Evolutionary conservation across 78 protist species (phyloP), one percentile per base, ranked within the genome.

Genomic region (Tieghemostelium lacteum): DNA sequence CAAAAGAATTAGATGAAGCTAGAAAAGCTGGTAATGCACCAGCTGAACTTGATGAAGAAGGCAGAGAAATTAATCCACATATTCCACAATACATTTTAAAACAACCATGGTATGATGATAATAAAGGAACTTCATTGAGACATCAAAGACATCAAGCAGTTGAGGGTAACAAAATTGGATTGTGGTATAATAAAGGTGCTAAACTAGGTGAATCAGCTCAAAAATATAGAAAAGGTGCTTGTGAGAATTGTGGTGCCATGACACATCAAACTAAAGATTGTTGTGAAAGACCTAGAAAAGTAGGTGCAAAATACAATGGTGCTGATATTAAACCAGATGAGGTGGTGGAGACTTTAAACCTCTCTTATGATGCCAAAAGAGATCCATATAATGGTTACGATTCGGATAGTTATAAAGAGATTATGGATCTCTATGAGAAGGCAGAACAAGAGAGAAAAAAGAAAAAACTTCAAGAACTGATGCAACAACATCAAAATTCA

Each of bases 181-280:
- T 26, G 42, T 96, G 97, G 95, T 86, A 92, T 40, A 45, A 50
- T 8, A n/a, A 95, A 16, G 95, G 95, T 70, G 86, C 70, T 3
- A 22, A n/a, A 26, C 69, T 57, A 10, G 98, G 96, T 1, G 60
- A 45, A 2, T 86, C 95, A 2, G 96, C 98, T 6, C 86, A 88
- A 0, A 95, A 85, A 60, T 98, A 36, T 64, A 62, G 98, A 19
- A 97, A 97, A 65, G 99, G 99, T n/a, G 99, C 99, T 1, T 99
- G 99, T 34, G 85, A 73, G 14, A 99, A 99, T 88, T 99, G 99
- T 62, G 99, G 99, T 6, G 95, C 99, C 24, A 95, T 95, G 96
- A 94, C 98, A 6, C 99, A 99, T 93, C 69, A 37, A 26, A 58
- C 88, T 0, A 96, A 92, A 72, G 96, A 94, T 45, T 98, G 99